phyloP scores from a whole-genome alignment of 2,329 filamentous ascomycete genomes.

The Leptodontidium sp. region DNA sequence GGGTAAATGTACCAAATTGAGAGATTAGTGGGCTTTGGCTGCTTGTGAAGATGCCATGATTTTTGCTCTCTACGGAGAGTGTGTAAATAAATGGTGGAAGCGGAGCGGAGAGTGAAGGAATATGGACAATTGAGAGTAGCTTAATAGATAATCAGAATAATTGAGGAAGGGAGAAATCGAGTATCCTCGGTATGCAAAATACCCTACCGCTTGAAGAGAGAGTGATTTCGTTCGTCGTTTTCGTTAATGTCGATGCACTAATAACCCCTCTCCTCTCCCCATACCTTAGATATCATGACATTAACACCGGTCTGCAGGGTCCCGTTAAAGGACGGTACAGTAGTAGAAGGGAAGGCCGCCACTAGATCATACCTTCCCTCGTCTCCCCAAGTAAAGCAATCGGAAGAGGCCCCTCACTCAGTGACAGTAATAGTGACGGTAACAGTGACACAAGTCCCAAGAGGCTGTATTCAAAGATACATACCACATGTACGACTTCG shows the following conservation, averaged over 20 bases:
- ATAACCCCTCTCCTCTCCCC: not conserved
- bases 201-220: not conserved
- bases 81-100: too few species aligned
- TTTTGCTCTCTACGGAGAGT: not conserved
- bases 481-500: not conserved
- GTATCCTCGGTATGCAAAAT: not conserved
- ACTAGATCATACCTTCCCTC: conserved; percentile 2
- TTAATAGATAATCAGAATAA: not conserved
- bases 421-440: too few species aligned
- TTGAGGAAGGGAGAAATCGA: not conserved
- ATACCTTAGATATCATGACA: conserved; percentile 8
- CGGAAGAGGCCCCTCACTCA: too few species aligned
- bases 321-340: not conserved
- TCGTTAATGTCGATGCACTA: conserved; percentile 23
- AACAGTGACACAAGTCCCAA: not conserved
- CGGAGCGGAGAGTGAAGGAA: not conserved
- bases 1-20: conserved; percentile 26
- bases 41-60: conserved; percentile 18
- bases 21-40: conserved; percentile 26
- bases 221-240: not conserved
- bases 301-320: conserved; percentile 20
- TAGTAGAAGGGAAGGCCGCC: not conserved
- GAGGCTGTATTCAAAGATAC: too few species aligned
- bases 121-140: not conserved
- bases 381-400: not conserved